A percentile compares a stretch with the other conserved stretches of the same genome.
Evolutionary conservation across 2,329 filamentous ascomycete species (phyloP).

Genomic region (Alternaria metachromatica): DNA sequence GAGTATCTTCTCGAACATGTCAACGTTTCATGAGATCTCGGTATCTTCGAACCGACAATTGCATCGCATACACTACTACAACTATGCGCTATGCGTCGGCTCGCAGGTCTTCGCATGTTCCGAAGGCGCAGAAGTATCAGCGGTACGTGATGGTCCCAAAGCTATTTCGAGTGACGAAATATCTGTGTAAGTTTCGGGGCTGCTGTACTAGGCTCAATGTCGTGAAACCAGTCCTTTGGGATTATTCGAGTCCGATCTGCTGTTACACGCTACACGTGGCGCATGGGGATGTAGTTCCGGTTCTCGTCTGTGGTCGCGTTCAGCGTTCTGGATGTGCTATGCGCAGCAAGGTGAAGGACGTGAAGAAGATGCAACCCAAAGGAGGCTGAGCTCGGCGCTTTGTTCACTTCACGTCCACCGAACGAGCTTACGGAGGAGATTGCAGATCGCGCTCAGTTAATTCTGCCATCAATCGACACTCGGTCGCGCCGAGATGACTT

Average conservation of each 20-base stretch:
- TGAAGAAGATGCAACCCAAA: conserved; percentile 14
- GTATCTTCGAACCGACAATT: conserved; percentile 8
- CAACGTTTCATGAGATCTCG: conserved; percentile 33
- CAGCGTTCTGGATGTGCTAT: conserved; percentile 26
- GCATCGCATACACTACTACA: conserved; percentile 8
- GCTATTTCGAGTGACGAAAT: background rate
- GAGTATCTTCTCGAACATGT: conserved; percentile 29
- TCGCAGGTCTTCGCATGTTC: conserved; percentile 2
- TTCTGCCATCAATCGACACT: conserved; percentile 4
- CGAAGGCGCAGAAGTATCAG: background rate
- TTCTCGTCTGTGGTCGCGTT: conserved; percentile 20
- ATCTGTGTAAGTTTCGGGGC: conserved; percentile 2
- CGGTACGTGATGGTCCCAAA: background rate
- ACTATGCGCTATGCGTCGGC: background rate
- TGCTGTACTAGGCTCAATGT: conserved; percentile 20
- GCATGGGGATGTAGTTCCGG: conserved; percentile 15
- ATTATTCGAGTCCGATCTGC: conserved; percentile 12
- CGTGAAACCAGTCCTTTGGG: conserved; percentile 18
- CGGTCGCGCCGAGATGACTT: conserved; percentile 14
- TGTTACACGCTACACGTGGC: conserved; percentile 25
- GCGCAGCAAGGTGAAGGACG: conserved; percentile 15
- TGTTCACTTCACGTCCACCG: conserved; percentile 9
- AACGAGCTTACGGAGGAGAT: conserved; percentile 2
- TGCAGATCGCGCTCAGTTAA: conserved; percentile 9
- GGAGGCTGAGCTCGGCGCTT: background rate